Evolutionary conservation across 2,329 filamentous ascomycete species (phyloP).

Genomic region (Diatrype stigma): DNA sequence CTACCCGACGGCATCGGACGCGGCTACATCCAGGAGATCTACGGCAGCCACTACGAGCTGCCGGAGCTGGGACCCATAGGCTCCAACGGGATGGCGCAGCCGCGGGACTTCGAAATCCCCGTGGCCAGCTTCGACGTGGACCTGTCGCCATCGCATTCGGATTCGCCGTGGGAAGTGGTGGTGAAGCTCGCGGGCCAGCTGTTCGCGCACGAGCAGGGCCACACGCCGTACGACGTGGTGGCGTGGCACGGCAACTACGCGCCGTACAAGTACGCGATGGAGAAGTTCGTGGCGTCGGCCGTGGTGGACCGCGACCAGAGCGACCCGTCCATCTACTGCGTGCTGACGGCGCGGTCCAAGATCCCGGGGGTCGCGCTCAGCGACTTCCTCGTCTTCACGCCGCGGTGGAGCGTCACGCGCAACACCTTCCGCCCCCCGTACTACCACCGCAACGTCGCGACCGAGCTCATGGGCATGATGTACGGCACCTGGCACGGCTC

Average conservation of each 20-base stretch:
- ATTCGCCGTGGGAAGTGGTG: constrained; percentile 52
- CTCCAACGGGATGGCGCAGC: constrained; percentile 61
- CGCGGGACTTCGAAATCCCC: constrained; percentile 61
- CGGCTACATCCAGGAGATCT: constrained; percentile 65
- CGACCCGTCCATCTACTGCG: constrained; percentile 63
- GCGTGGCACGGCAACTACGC: constrained; percentile 70
- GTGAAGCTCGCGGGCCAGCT: constrained; percentile 60
- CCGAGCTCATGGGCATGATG: constrained; percentile 53
- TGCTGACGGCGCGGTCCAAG: constrained; percentile 55
- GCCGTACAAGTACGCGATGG: constrained; percentile 53
- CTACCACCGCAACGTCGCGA: constrained; percentile 59
- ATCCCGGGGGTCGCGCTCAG: constrained; percentile 51
- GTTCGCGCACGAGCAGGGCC: constrained; percentile 56
- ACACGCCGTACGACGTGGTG: constrained; percentile 67
- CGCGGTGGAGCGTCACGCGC: constrained; percentile 59
- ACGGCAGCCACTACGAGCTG: constrained; percentile 59
- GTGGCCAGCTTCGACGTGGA: constrained; percentile 53
- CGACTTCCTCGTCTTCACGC: constrained; percentile 66
- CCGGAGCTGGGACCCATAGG: constrained; percentile 65
- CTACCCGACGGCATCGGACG: constrained; percentile 53
- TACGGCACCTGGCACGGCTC: constrained; percentile 16
- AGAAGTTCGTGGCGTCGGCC: constrained; percentile 55
- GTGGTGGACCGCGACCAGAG: constrained; percentile 59
- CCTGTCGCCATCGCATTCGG: constrained; percentile 33
- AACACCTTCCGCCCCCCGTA: constrained; percentile 62